Evolutionary conservation across 2,329 filamentous ascomycete genomes (phyloP), one percentile per base, ranked within the genome.

Genomic region (Ascocoryne sarcoides): DNA sequence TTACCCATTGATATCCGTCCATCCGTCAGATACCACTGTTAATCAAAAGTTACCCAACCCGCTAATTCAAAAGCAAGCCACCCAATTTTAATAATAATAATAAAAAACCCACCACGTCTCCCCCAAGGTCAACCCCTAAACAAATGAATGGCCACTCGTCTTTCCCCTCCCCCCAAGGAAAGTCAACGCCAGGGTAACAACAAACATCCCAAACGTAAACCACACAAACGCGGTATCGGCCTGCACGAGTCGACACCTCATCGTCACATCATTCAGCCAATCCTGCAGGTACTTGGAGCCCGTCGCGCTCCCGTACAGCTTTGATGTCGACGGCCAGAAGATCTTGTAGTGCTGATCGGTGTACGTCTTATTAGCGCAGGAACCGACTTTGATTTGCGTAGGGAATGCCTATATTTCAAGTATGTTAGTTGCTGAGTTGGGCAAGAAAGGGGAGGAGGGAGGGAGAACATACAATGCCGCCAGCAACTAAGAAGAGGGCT

Each of bases 401-500:
- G 53, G 50, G 21, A 50, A 56, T 18, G 55, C 53, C 55, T 57
- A n/a, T 8, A 9, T 3, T 26, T 26, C 7, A 12, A 26, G 20
- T 10, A 40, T 44, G 37, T 34, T 12, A 32, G 29, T 17, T 21
- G 21, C 3, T 7, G 21, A n/a, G 18, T 26, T 7, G 23, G 23
- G 23, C n/a, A 20, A 15, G 18, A 10, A 18, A n/a, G 15, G 14
- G n/a, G 19, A 28, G 10, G 14, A 28, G 9, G 28, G 17, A 21
- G 17, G 10, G n/a, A 23, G 5, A 14, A 47, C 52, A 44, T 51
- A 58, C 55, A 18, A 51, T 42, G 18, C 42, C 54, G 8, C 52
- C 55, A 28, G 55, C 53, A 8, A 56, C 39, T 14, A 55, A 36
- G 32, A 58, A 50, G 35, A 58, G 53, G 1, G 45, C 17, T 1